These are phyloP conservation scores for Hypoxylon lienhwacheense DNA, from an alignment of 495 filamentous ascomycete genomes.

Conservation along the genomic window DNA sequence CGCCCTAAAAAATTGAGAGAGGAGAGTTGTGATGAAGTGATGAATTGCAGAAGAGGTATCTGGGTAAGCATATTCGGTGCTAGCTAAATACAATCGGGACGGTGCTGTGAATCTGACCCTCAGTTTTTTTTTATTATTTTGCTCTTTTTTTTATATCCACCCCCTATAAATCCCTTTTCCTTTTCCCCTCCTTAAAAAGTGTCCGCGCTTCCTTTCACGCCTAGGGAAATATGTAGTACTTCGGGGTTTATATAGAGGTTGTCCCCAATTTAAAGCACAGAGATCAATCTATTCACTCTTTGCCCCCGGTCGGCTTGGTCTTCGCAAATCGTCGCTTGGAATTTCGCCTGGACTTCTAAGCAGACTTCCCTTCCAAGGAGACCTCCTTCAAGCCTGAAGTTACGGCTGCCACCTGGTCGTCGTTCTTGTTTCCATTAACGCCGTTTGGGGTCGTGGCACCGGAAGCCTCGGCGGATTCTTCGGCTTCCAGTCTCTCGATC, in stretches of 20 bases:
- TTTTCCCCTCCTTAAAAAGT: background rate
- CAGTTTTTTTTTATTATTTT: background rate
- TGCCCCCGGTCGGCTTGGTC: background rate
- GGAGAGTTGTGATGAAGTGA: too few species aligned
- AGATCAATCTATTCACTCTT: slow-evolving; percentile 8
- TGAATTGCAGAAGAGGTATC: too few species aligned
- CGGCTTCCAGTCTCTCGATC: slow-evolving; percentile 62
- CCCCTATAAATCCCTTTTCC: slow-evolving; percentile 2
- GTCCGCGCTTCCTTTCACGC: background rate
- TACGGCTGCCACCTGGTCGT: slow-evolving; percentile 47
- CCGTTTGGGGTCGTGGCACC: slow-evolving; percentile 44
- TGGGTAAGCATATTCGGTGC: slow-evolving; percentile 2
- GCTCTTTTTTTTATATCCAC: slow-evolving; percentile 8
- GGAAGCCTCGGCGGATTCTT: slow-evolving; percentile 48
- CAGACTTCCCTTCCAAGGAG: slow-evolving; percentile 68
- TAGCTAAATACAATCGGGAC: background rate
- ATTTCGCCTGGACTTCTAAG: slow-evolving; percentile 46
- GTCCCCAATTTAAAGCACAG: background rate
- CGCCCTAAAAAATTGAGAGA: too few species aligned
- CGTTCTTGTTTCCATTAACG: slow-evolving; percentile 45
- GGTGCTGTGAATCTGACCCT: slow-evolving; percentile 5
- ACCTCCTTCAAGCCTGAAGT: slow-evolving; percentile 68
- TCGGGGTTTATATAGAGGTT: too few species aligned
- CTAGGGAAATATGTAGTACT: background rate
- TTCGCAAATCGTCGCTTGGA: slow-evolving; percentile 25